Percentiles rank a stretch among this genome's conserved stretches.
phyloP scores from a whole-genome alignment of 306 rosid species.

The Pterocarpus macrocarpus region DNA sequence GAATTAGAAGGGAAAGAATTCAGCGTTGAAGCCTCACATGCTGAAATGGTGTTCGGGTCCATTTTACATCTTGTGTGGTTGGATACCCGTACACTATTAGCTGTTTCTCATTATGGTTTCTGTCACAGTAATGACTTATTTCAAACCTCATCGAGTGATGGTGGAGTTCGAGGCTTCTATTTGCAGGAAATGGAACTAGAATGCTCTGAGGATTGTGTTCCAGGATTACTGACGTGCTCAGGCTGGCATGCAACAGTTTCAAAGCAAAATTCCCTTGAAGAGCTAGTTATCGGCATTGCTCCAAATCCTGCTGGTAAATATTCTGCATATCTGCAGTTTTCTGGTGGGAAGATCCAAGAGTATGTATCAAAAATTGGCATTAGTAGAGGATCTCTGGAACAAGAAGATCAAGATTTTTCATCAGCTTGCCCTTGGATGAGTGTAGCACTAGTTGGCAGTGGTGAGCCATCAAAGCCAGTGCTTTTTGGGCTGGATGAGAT shows the following conservation, averaged over 20 bases:
- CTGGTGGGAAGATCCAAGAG: conserved; percentile 71
- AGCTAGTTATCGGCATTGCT: conserved; percentile 65
- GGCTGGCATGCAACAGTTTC: conserved; percentile 86
- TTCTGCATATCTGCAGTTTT: conserved; percentile 80
- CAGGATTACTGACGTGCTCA: conserved; percentile 76
- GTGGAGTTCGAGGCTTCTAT: conserved; percentile 63
- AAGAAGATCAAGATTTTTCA: conserved; percentile 64
- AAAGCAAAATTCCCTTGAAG: conserved; percentile 61
- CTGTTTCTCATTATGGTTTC: conserved; percentile 79
- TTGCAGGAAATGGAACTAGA: conserved; percentile 81
- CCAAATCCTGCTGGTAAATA: conserved; percentile 65
- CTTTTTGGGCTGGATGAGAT: conserved; percentile 82
- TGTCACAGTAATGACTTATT: conserved; percentile 60
- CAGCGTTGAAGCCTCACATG: conserved; percentile 62
- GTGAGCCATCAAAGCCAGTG: conserved; percentile 64
- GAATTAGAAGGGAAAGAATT: conserved; percentile 87
- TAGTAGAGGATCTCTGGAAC: conserved; percentile 60
- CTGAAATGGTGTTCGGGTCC: conserved; percentile 67
- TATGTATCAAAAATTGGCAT: conserved; percentile 65
- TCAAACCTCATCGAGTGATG: conserved; percentile 50
- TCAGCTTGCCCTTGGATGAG: conserved; percentile 87
- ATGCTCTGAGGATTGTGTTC: conserved; percentile 77
- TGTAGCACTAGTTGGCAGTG: conserved; percentile 63
- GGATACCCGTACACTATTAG: conserved; percentile 75
- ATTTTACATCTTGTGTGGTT: conserved; percentile 81